Evolutionary conservation across 2,329 filamentous ascomycete species (phyloP).

Genomic region (Aspergillus sp.): DNA sequence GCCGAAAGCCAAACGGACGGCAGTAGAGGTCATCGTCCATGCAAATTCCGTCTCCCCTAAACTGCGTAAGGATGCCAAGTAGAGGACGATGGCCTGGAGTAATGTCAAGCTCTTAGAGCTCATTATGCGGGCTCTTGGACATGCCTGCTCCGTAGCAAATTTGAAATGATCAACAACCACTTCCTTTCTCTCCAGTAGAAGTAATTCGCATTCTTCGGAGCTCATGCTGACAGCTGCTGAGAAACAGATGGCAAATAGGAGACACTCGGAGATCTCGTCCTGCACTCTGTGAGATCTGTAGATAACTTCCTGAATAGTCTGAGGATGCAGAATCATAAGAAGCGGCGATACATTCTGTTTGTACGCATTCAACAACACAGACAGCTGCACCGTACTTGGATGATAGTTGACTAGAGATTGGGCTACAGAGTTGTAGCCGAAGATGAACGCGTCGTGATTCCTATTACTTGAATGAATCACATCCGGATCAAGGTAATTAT

Average conservation of each 20-base stretch:
- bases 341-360: slow-evolving; percentile 15
- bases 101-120: slow-evolving; percentile 4
- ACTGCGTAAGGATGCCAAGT: slow-evolving; percentile 9
- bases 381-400: slow-evolving; percentile 3
- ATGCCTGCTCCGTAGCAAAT: slow-evolving; percentile 1
- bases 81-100: slow-evolving; percentile 14
- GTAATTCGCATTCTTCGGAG: slow-evolving; percentile 5
- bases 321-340: slow-evolving; percentile 1
- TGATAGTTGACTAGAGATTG: not conserved
- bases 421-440: not conserved
- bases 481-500: too few species aligned
- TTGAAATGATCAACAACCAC: too few species aligned
- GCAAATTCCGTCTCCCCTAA: slow-evolving; percentile 23
- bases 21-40: slow-evolving; percentile 48
- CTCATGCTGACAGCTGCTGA: slow-evolving; percentile 12
- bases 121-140: slow-evolving; percentile 10
- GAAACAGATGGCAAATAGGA: slow-evolving; percentile 12
- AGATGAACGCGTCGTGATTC: not conserved
- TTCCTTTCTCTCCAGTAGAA: too few species aligned
- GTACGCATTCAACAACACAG: slow-evolving; percentile 12
- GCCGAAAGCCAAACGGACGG: slow-evolving; percentile 49
- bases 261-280: slow-evolving; percentile 2
- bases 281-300: slow-evolving; percentile 1
- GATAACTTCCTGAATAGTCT: slow-evolving; percentile 5
- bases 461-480: not conserved